Conservation (phyloP, 768 basidiomycete species). For the Amanita pseudoporphyria region DNA sequence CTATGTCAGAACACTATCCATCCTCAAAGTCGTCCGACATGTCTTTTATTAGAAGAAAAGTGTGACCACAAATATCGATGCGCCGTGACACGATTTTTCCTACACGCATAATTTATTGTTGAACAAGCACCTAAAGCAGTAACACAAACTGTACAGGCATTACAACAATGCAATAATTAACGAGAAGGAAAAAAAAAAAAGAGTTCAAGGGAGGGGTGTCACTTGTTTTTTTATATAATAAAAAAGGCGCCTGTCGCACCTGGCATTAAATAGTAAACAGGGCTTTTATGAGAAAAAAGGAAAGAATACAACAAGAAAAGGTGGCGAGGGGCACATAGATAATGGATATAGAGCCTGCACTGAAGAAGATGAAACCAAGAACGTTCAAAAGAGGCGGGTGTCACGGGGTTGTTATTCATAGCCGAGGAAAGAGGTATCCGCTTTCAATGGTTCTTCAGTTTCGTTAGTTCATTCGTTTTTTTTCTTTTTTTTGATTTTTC, state of each 20-base stretch:
- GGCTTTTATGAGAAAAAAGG: neutral
- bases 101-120: slow-evolving; percentile 4
- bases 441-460: slow-evolving; percentile 1
- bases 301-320: slow-evolving; percentile 2
- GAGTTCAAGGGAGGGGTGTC: neutral
- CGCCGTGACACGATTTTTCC: neutral
- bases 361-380: neutral
- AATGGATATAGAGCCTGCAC: neutral
- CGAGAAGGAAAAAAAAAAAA: neutral
- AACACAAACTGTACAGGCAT: neutral
- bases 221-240: neutral
- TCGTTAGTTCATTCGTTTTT: neutral
- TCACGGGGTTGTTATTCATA: neutral
- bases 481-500: neutral
- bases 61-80: too few relatives aligned
- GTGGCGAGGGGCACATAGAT: neutral
- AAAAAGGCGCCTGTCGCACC: slow-evolving; percentile 1
- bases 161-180: slow-evolving; percentile 8
- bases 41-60: too few relatives aligned
- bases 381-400: neutral
- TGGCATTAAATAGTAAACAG: slow-evolving; percentile 3
- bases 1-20: too few relatives aligned
- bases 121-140: neutral
- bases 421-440: neutral
- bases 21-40: too few relatives aligned